Percentiles rank a stretch among this genome's conserved stretches.
phyloP scores from a whole-genome alignment of 2,329 filamentous ascomycete genomes.

The Trichoderma semiorbis region DNA sequence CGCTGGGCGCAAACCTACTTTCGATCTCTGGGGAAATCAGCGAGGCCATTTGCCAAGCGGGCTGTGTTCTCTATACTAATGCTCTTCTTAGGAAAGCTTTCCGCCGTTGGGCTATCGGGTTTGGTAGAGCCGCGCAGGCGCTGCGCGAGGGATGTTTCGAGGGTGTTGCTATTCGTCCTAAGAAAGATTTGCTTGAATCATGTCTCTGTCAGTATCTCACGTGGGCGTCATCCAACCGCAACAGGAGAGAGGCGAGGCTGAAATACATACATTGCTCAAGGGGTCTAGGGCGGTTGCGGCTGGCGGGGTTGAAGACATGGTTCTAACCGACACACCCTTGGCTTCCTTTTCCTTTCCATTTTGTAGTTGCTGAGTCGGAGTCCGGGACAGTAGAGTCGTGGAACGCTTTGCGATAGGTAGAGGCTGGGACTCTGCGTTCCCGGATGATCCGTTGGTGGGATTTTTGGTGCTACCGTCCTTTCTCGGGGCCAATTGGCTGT shows the following conservation, averaged over 20 bases:
- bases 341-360: slow-evolving; percentile 33
- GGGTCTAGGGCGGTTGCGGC: slow-evolving; percentile 35
- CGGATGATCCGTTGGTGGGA: slow-evolving; percentile 26
- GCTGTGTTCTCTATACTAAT: slow-evolving; percentile 41
- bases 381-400: slow-evolving; percentile 44
- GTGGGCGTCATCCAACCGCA: background rate
- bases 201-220: background rate
- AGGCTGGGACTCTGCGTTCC: slow-evolving; percentile 28
- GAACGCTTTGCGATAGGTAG: slow-evolving; percentile 21
- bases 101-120: slow-evolving; percentile 50
- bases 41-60: slow-evolving; percentile 37
- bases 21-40: slow-evolving; percentile 57
- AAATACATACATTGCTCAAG: slow-evolving; percentile 34
- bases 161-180: slow-evolving; percentile 34
- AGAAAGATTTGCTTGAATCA: slow-evolving; percentile 38
- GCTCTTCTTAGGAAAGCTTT: slow-evolving; percentile 38
- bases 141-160: slow-evolving; percentile 48
- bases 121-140: slow-evolving; percentile 51
- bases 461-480: slow-evolving; percentile 27
- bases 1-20: slow-evolving; percentile 45
- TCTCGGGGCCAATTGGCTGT: slow-evolving; percentile 28
- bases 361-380: slow-evolving; percentile 59
- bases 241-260: too few relatives aligned
- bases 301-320: slow-evolving; percentile 26
- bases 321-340: slow-evolving; percentile 27